Evolutionary conservation across 2,329 filamentous ascomycete species (phyloP).

Genomic region (Epichloe uncinata): DNA sequence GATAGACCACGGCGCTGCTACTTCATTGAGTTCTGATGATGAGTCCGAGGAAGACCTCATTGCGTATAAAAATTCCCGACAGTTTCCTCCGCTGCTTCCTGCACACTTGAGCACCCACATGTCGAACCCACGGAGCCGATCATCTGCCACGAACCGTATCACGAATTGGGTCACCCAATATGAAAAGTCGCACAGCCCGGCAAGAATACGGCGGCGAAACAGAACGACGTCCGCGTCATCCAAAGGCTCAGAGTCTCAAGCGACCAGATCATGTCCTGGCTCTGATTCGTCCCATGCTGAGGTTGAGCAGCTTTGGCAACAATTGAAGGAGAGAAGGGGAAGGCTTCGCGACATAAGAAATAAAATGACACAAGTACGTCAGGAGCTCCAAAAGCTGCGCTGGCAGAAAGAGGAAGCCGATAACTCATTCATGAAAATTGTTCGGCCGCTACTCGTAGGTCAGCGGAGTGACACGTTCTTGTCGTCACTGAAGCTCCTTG

Average conservation of each 20-base stretch:
- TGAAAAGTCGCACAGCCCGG: constrained; percentile 15
- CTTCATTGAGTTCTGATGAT: constrained; percentile 9
- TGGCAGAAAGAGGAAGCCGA: constrained; percentile 22
- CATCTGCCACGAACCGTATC: constrained; percentile 19
- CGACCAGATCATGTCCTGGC: background rate
- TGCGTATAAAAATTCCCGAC: constrained; percentile 16
- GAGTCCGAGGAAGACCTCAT: constrained; percentile 17
- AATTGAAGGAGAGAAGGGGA: constrained; percentile 21
- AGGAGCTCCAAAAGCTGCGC: constrained; percentile 18
- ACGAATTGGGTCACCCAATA: constrained; percentile 21
- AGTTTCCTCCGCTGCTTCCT: constrained; percentile 21
- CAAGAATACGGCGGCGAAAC: constrained; percentile 7
- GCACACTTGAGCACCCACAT: constrained; percentile 11
- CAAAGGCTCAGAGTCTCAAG: constrained; percentile 5
- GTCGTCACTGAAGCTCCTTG: constrained; percentile 13
- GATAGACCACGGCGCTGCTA: background rate
- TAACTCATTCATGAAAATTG: constrained; percentile 26
- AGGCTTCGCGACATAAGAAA: constrained; percentile 16
- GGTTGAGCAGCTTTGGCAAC: constrained; percentile 22
- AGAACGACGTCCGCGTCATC: constrained; percentile 2
- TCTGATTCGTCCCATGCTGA: constrained; percentile 15
- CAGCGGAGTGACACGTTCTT: constrained; percentile 9
- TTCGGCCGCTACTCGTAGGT: constrained; percentile 23
- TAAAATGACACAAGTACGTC: constrained; percentile 21
- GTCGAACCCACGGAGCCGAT: constrained; percentile 12